Evolutionary conservation across 495 filamentous ascomycete species (phyloP).

Genomic region (Bryoglossum gracile): DNA sequence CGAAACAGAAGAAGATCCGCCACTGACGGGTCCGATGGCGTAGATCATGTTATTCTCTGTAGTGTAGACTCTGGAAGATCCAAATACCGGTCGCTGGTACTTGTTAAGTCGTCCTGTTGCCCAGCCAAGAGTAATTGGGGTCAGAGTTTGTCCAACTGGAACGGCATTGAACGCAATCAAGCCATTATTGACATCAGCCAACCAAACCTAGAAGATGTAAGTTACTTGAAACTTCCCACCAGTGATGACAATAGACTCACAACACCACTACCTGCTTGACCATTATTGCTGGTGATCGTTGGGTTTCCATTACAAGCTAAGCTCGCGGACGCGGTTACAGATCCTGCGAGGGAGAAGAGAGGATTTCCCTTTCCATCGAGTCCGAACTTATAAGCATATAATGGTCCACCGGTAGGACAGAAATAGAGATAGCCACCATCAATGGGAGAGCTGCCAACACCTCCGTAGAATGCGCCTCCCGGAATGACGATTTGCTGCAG

Average conservation of each 20-base stretch:
- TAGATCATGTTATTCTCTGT: slow-evolving; percentile 26
- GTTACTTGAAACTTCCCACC: slow-evolving; percentile 19
- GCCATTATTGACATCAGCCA: slow-evolving; percentile 34
- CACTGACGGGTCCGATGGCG: slow-evolving; percentile 26
- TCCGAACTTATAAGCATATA: slow-evolving; percentile 34
- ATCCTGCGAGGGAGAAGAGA: slow-evolving; percentile 21
- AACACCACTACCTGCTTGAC: slow-evolving; percentile 28
- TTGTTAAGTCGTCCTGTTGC: slow-evolving; percentile 30
- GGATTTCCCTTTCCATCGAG: slow-evolving; percentile 26
- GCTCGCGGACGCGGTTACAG: slow-evolving; percentile 18
- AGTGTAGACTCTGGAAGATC: slow-evolving; percentile 32
- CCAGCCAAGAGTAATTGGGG: slow-evolving; percentile 27
- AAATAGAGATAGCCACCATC: slow-evolving; percentile 41
- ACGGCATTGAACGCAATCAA: slow-evolving; percentile 34
- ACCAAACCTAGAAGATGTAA: slow-evolving; percentile 30
- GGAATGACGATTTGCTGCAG: slow-evolving; percentile 34
- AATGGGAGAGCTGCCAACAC: slow-evolving; percentile 37
- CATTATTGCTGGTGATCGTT: slow-evolving; percentile 33
- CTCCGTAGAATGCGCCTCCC: slow-evolving; percentile 33
- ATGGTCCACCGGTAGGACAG: slow-evolving; percentile 21
- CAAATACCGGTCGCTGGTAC: slow-evolving; percentile 36
- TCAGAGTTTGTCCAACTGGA: slow-evolving; percentile 28
- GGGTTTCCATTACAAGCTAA: slow-evolving; percentile 34
- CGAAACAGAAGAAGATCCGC: no score
- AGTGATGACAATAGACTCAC: slow-evolving; percentile 18